Evolutionary conservation across 371 early-diverging fungal genomes (phyloP), one percentile per base, ranked within the genome.

Genomic region (Mortierella sp.): DNA sequence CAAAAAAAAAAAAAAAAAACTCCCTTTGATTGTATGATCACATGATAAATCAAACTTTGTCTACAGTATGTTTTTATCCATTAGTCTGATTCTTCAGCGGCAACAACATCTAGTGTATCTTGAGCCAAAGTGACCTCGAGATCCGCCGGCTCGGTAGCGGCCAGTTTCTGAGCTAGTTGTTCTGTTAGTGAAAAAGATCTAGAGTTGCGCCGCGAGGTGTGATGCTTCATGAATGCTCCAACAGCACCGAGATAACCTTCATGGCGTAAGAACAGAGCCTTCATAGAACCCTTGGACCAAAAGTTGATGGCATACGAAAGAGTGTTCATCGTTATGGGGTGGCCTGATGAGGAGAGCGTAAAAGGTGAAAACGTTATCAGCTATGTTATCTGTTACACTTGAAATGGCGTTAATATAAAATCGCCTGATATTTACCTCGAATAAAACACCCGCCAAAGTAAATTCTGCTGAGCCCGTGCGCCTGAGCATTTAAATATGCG

Each of bases 381-480:
- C 5, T 48, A 48, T 43, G 40, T 10, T 48, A 48, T 43, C 7
- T 15, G 48, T 19, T 48, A 7, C n/a, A n/a, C 48, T 19, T 6
- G 48, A 15, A 15, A 15, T 48, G n/a, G n/a, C 6, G n/a, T n/a
- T 15, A 4, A 19, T 19, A 48, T 48, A 48, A n/a, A n/a, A 48
- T 48, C 48, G 48, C 48, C 48, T 48, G 21, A 36, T 33, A 19
- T 19, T 83, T 87, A 87, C 92, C 97, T 86, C 98, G 89, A 66
- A 98, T 97, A 85, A 97, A 98, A 83, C 94, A 97, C 40, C 99
- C 99, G 68, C 95, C 95, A 88, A 98, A 98, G 85, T 97, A 98
- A 53, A 98, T 97, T 57, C 90, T 87, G 43, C 86, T 91, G 67
- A 98, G 88, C n/a, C 92, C 94, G 85, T 98, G 97, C 32, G 94